These are phyloP conservation scores for Yamadazyma atmosphaerica DNA, from an alignment of 1,139 yeast genomes.

Conservation along the genomic window DNA sequence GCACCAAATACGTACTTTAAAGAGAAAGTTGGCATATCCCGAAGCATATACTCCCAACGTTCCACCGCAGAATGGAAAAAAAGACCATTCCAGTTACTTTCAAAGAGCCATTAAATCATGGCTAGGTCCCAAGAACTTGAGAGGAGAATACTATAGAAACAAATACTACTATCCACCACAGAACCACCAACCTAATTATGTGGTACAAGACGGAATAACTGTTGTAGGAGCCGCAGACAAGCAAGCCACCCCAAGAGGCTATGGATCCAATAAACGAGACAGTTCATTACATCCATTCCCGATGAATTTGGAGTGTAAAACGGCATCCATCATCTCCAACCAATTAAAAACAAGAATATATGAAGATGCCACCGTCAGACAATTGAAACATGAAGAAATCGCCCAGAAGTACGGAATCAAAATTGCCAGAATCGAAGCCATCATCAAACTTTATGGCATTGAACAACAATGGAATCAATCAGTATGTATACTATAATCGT, in stretches of 20 bases:
- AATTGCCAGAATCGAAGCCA: conserved; percentile 84
- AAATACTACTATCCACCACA: conserved; percentile 74
- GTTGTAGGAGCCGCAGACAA: conserved; percentile 19
- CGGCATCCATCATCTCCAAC: conserved; percentile 61
- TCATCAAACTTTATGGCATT: conserved; percentile 63
- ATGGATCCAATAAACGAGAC: conserved; percentile 22
- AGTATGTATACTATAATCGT: conserved; percentile 47
- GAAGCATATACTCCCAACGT: conserved; percentile 24
- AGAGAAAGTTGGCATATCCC: conserved; percentile 32
- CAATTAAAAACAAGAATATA: conserved; percentile 61
- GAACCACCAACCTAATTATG: conserved; percentile 72
- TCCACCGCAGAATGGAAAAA: conserved; percentile 26
- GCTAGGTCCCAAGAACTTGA: conserved; percentile 79
- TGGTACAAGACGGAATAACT: conserved; percentile 59
- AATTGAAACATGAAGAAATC: conserved; percentile 65
- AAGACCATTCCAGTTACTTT: conserved; percentile 31
- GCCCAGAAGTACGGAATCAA: conserved; percentile 81
- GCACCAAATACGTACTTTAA: conserved; percentile 22
- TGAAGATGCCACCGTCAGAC: conserved; percentile 53
- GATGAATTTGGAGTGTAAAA: conserved; percentile 63
- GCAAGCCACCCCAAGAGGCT: conserved; percentile 13
- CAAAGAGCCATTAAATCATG: conserved; percentile 47
- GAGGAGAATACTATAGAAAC: conserved; percentile 80
- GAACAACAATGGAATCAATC: conserved; percentile 61
- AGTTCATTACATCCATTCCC: conserved; percentile 74